phyloP scores from a whole-genome alignment of 768 basidiomycete genomes.

The Exsudoporus frostii region DNA sequence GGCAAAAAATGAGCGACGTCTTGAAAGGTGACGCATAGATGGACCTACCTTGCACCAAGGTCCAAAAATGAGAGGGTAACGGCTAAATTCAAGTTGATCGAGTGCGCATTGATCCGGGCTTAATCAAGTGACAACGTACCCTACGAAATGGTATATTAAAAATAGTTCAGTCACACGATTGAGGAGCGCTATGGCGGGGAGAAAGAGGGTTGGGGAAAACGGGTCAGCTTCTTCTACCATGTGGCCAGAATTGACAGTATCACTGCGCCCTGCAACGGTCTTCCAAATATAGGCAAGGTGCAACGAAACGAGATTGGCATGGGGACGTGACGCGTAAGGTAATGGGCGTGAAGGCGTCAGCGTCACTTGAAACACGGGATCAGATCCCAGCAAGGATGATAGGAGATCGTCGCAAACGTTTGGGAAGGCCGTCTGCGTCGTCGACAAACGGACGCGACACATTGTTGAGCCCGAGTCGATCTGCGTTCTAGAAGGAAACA shows the following conservation, averaged over 20 bases:
- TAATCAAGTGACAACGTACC: constrained; percentile 36
- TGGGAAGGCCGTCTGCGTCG: constrained; percentile 39
- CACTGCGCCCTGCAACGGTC: constrained; percentile 9
- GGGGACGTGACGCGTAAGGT: constrained; percentile 24
- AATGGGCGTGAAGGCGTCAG: constrained; percentile 39
- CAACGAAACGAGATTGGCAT: constrained; percentile 33
- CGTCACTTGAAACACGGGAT: constrained; percentile 33
- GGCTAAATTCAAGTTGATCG: constrained; percentile 41
- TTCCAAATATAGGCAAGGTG: constrained; percentile 44
- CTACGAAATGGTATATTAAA: constrained; percentile 55
- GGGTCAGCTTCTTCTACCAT: constrained; percentile 40
- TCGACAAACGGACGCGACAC: constrained; percentile 54
- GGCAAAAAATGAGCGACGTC: constrained; percentile 1
- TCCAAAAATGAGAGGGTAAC: constrained; percentile 78
- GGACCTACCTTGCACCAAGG: constrained; percentile 54
- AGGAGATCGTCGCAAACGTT: constrained; percentile 33
- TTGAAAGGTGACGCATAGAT: constrained; percentile 5
- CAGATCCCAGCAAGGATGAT: constrained; percentile 3
- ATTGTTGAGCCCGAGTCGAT: constrained; percentile 52
- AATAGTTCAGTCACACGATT: constrained; percentile 54
- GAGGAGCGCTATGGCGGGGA: constrained; percentile 52
- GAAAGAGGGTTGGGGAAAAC: constrained; percentile 52
- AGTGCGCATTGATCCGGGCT: constrained; percentile 7
- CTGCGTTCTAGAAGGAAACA: constrained; percentile 48
- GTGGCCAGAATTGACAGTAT: constrained; percentile 17